Evolutionary conservation across 78 protist genomes (phyloP), one percentile per base, ranked within the genome.

Genomic region (Dictyostelium firmibasis): DNA sequence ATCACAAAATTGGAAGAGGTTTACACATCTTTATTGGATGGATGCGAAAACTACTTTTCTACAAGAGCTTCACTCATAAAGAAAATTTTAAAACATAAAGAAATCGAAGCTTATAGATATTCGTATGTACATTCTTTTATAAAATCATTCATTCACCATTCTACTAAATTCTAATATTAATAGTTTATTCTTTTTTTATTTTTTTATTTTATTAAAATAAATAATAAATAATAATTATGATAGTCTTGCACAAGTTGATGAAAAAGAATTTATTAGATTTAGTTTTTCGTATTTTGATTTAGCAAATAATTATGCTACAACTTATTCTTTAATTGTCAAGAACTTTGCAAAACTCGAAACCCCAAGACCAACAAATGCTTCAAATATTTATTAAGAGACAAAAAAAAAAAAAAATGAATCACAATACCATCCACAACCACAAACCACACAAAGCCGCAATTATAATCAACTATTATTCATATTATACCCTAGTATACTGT

Each of bases 301-400:
- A 43, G 94, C 94, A 4, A 64, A 78, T 18, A 88, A 88, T 78
- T 88, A 88, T 69, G 86, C 94, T 1, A 81, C 85, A 4, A 44
- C 87, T 10, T 88, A 88, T 69, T 81, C 87, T n/a, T 23, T 69
- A 5, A 88, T 88, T 47, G 53, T 88, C 2, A 88, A 88, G 60
- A 88, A 88, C 43, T 88, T 88, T 85, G 81, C 82, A 23, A 88
- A 88, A 83, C 43, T 88, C 7, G 87, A 88, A 81, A 13, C 60
- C 29, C 94, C 94, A 81, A 88, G 86, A 88, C 85, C 93, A 78
- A n/a, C 41, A 18, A 38, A 43, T 53, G 38, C 35, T 13, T 13
- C 16, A 14, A 36, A 31, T 36, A 36, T 81, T 23, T 57, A 43
- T 57, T 81, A 81, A 33, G 57, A 29, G 25, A 69, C 8, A 27